Evolutionary conservation across 495 filamentous ascomycete species (phyloP).

Genomic region (Lophiotrema nucula): DNA sequence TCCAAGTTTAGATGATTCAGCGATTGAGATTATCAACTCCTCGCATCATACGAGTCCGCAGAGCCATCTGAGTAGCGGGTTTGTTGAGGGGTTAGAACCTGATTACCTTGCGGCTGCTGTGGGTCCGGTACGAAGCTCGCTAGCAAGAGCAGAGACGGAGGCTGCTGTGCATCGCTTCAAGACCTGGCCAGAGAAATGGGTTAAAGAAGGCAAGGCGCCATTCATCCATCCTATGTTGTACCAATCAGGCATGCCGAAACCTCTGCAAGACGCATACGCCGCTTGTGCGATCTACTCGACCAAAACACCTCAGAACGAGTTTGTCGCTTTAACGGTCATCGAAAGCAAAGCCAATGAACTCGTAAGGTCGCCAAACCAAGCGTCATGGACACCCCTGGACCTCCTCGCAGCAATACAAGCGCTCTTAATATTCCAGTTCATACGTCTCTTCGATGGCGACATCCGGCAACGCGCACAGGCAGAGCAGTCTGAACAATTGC

Average conservation of each 20-base stretch:
- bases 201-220: slow-evolving; percentile 28
- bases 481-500: slow-evolving; percentile 46
- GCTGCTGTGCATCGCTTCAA: slow-evolving; percentile 25
- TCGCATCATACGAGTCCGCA: neutral
- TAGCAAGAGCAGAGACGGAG: slow-evolving; percentile 15
- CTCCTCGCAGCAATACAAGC: slow-evolving; percentile 48
- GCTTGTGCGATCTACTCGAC: slow-evolving; percentile 31
- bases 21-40: neutral
- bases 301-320: slow-evolving; percentile 15
- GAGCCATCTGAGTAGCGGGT: too few relatives aligned
- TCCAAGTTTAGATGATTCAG: neutral
- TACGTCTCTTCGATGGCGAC: slow-evolving; percentile 59
- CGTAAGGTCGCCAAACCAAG: slow-evolving; percentile 12
- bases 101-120: slow-evolving; percentile 2
- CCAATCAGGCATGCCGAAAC: slow-evolving; percentile 15
- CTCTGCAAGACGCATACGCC: slow-evolving; percentile 30
- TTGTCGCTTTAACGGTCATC: slow-evolving; percentile 27
- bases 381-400: slow-evolving; percentile 25
- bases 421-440: slow-evolving; percentile 53
- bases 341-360: slow-evolving; percentile 29
- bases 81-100: too few relatives aligned
- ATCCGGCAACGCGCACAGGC: slow-evolving; percentile 50
- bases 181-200: slow-evolving; percentile 28
- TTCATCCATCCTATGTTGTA: slow-evolving; percentile 26
- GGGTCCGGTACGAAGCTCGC: neutral